Evolutionary conservation across 805 yeast genomes (phyloP).

Genomic region (Isabelozyma gotoi): DNA sequence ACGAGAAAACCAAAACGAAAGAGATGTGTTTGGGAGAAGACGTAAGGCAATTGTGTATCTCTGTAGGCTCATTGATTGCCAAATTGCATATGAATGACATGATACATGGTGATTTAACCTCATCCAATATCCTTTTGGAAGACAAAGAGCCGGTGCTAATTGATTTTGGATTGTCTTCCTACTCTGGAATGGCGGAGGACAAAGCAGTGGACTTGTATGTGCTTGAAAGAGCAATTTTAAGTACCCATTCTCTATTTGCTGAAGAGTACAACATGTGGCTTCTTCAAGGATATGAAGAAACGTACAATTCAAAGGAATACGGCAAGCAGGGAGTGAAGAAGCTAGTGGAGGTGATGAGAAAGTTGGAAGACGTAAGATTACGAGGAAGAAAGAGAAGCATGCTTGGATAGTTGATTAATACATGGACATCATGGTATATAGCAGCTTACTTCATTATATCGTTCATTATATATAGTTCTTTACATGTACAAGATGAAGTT

Average conservation of each 20-base stretch:
- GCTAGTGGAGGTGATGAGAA: conserved; percentile 52
- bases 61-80: conserved; percentile 70
- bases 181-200: conserved; percentile 77
- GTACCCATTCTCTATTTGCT: conserved; percentile 84
- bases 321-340: conserved; percentile 37
- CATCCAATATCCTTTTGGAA: conserved; percentile 74
- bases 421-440: conserved; percentile 1
- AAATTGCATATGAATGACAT: conserved; percentile 71
- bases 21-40: conserved; percentile 24
- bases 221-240: conserved; percentile 82
- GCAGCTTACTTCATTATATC: background rate
- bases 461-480: no score
- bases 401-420: conserved; percentile 69
- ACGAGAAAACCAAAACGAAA: conserved; percentile 33
- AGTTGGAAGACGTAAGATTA: conserved; percentile 80
- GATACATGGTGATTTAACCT: conserved; percentile 92
- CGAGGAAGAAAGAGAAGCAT: conserved; percentile 95
- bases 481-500: background rate
- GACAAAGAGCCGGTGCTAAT: conserved; percentile 58
- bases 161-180: conserved; percentile 88
- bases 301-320: conserved; percentile 28
- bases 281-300: conserved; percentile 62
- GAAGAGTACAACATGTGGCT: conserved; percentile 66
- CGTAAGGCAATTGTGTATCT: conserved; percentile 44
- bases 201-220: conserved; percentile 97